These are phyloP conservation scores for Carex scoparia DNA, from an alignment of 176 grass and related monocot species.

Conservation along the genomic window DNA sequence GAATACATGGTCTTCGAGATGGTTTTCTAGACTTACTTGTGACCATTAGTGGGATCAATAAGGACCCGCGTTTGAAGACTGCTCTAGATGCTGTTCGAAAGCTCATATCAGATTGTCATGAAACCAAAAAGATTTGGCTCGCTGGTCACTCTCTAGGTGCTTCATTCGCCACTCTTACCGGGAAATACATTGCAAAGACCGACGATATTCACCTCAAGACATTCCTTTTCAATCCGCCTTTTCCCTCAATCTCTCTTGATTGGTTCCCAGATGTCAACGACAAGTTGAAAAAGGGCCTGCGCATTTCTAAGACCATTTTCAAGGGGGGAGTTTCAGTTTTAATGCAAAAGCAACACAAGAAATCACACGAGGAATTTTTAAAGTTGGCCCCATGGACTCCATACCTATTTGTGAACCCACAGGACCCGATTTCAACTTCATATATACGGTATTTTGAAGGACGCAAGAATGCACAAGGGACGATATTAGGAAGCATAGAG, in stretches of 20 bases:
- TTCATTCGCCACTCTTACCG: background rate
- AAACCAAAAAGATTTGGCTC: background rate
- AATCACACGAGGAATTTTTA: background rate
- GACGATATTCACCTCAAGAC: background rate
- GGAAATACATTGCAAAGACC: background rate
- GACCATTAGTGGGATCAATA: constrained; percentile 10
- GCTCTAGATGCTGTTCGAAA: background rate
- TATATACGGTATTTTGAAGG: too few species aligned
- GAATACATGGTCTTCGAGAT: background rate
- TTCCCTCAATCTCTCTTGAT: constrained; percentile 5
- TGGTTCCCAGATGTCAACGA: background rate
- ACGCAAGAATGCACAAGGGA: too few species aligned
- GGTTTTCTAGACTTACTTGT: background rate
- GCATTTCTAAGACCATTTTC: background rate
- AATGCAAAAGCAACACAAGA: background rate
- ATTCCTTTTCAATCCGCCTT: constrained; percentile 13
- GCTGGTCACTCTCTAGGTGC: constrained; percentile 12
- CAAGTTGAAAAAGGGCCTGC: background rate
- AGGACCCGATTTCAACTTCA: background rate
- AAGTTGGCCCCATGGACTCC: constrained; percentile 1
- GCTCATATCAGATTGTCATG: background rate
- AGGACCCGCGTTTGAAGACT: background rate
- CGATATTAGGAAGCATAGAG: background rate
- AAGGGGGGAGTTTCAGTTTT: background rate
- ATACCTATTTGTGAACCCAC: constrained; percentile 11